Percentiles rank a stretch among this genome's conserved stretches.
phyloP scores from a whole-genome alignment of 2,329 filamentous ascomycete species.

The Ceratocystis eucalypticola region DNA sequence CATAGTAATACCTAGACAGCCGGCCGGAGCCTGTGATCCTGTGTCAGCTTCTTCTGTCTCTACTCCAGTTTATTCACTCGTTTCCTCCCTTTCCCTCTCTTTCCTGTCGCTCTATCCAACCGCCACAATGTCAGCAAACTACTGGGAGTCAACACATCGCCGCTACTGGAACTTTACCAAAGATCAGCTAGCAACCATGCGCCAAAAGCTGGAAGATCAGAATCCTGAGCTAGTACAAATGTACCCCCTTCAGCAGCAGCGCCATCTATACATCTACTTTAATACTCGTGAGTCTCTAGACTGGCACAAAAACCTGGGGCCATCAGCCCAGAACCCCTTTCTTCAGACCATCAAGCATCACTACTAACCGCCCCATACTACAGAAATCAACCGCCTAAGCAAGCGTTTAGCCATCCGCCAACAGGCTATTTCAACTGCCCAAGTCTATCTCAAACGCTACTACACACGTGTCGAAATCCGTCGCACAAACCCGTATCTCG shows the following conservation, averaged over 20 bases:
- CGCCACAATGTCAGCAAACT: constrained; percentile 71
- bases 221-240: constrained; percentile 61
- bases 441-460: constrained; percentile 89
- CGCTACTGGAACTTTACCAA: constrained; percentile 84
- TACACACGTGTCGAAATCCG: constrained; percentile 85
- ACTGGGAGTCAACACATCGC: constrained; percentile 89
- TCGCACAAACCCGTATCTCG: constrained; percentile 81
- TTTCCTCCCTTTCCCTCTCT: not conserved
- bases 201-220: constrained; percentile 63
- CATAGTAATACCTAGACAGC: not conserved
- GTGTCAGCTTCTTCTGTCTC: not conserved
- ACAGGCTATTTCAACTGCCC: constrained; percentile 84
- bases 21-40: not conserved
- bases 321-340: not conserved
- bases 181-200: constrained; percentile 60
- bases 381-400: constrained; percentile 69
- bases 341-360: not conserved
- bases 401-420: constrained; percentile 77
- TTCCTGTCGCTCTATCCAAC: not conserved
- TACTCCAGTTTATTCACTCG: not conserved
- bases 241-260: constrained; percentile 68
- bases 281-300: constrained; percentile 55
- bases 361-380: constrained; percentile 6
- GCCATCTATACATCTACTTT: constrained; percentile 81
- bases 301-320: not conserved